These are phyloP conservation scores for Calonectria hongkongensis DNA, from an alignment of 2,329 filamentous ascomycete genomes.

Conservation along the genomic window DNA sequence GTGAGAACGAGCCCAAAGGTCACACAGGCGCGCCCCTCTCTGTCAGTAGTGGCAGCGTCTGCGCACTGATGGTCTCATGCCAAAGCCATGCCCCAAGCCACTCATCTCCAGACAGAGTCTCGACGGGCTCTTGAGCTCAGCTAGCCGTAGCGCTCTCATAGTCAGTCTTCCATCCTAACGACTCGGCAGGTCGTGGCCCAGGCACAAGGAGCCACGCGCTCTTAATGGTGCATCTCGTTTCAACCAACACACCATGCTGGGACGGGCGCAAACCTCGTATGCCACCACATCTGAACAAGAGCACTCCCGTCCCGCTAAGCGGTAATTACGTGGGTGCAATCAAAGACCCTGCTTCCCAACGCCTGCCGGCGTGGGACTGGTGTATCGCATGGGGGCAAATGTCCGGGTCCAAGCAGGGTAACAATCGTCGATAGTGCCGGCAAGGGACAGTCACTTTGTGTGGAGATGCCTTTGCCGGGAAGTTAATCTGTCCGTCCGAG, in stretches of 20 bases:
- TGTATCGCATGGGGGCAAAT: slow-evolving; percentile 16
- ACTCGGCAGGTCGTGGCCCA: not conserved
- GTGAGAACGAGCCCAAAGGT: slow-evolving; percentile 3
- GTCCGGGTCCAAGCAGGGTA: slow-evolving; percentile 4
- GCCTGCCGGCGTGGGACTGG: slow-evolving; percentile 4
- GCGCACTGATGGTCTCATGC: slow-evolving; percentile 16
- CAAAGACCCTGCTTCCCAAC: slow-evolving; percentile 19
- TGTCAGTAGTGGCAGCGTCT: slow-evolving; percentile 26
- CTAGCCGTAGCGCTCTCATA: not conserved
- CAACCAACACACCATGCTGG: slow-evolving; percentile 18
- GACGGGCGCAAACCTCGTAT: slow-evolving; percentile 2
- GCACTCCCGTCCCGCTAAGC: slow-evolving; percentile 9
- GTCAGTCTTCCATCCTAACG: not conserved
- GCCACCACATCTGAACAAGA: not conserved
- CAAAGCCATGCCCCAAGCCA: slow-evolving; percentile 23
- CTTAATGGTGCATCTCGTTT: slow-evolving; percentile 1
- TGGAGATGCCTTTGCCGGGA: not conserved
- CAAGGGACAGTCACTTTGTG: slow-evolving; percentile 1
- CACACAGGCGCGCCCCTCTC: slow-evolving; percentile 27
- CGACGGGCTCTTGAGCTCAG: not conserved
- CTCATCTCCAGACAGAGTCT: slow-evolving; percentile 26
- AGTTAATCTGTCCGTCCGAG: slow-evolving; percentile 2
- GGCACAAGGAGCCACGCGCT: slow-evolving; percentile 6
- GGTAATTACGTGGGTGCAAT: slow-evolving; percentile 22
- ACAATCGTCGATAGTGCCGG: slow-evolving; percentile 6